A percentile compares a stretch with the other conserved stretches of the same genome.
phyloP scores from a whole-genome alignment of 2,329 filamentous ascomycete species.

The Penicillium sp. region DNA sequence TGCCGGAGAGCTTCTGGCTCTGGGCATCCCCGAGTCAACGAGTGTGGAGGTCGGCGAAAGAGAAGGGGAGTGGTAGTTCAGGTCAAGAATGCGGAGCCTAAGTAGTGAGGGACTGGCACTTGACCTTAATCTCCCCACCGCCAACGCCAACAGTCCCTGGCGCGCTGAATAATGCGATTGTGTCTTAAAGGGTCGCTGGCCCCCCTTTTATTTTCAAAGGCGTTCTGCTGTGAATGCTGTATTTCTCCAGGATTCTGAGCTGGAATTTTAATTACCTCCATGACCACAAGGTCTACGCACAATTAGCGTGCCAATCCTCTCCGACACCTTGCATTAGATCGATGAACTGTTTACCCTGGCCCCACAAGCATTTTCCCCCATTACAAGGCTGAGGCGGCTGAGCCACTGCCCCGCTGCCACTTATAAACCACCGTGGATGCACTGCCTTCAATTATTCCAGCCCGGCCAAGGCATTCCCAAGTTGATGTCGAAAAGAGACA shows the following conservation, averaged over 20 bases:
- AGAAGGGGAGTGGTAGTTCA: not conserved
- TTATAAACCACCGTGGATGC: not conserved
- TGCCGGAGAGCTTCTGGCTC: slow-evolving; percentile 4
- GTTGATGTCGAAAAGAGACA: too few species aligned
- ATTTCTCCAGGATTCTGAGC: not conserved
- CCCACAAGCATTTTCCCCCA: not conserved
- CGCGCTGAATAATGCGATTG: not conserved
- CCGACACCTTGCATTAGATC: not conserved
- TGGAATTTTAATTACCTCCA: not conserved
- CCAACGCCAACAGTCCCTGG: not conserved
- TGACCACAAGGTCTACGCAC: not conserved
- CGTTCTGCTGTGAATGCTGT: too few species aligned
- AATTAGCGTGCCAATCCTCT: not conserved
- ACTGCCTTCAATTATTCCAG: too few species aligned
- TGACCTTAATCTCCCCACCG: not conserved
- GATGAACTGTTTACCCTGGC: not conserved
- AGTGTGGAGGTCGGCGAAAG: not conserved
- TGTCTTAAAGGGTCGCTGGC: not conserved
- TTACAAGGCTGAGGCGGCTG: not conserved
- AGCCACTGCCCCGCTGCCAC: not conserved
- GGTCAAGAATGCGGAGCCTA: not conserved
- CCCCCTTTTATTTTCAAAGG: too few species aligned
- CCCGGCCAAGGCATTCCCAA: too few species aligned
- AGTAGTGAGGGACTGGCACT: not conserved
- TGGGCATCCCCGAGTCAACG: slow-evolving; percentile 11